Evolutionary conservation across 2,329 filamentous ascomycete species (phyloP).

Genomic region (Polytolypa hystricis): DNA sequence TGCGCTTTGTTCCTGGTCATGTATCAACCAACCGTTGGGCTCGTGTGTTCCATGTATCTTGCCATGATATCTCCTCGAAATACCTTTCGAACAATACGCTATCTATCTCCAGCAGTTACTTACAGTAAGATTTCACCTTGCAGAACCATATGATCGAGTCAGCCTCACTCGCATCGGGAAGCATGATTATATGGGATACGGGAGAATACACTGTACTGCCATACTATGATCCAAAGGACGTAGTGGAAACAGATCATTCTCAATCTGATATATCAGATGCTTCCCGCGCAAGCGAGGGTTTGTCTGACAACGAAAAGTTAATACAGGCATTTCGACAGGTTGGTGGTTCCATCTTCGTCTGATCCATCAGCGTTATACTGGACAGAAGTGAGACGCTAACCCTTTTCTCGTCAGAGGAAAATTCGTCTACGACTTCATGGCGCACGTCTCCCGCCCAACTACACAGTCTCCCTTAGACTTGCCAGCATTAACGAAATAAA

Average conservation of each 20-base stretch:
- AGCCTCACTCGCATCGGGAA: slow-evolving; percentile 43
- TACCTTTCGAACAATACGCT: too few species aligned
- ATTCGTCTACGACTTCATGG: slow-evolving; percentile 48
- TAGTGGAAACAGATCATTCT: slow-evolving; percentile 28
- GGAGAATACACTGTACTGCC: slow-evolving; percentile 48
- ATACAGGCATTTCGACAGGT: too few species aligned
- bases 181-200: slow-evolving; percentile 53
- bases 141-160: slow-evolving; percentile 53
- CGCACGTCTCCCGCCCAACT: slow-evolving; percentile 41
- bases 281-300: background rate
- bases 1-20: background rate
- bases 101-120: background rate
- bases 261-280: slow-evolving; percentile 6
- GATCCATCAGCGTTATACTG: too few species aligned
- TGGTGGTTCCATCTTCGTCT: too few species aligned
- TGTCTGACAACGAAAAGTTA: too few species aligned
- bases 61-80: too few species aligned
- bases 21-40: background rate
- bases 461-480: slow-evolving; percentile 45
- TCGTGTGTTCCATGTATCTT: too few species aligned
- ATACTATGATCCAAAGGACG: slow-evolving; percentile 22
- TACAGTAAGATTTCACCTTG: too few species aligned
- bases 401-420: slow-evolving; percentile 43
- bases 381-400: too few species aligned
- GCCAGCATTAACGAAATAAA: slow-evolving; percentile 34